Conservation (phyloP, 495 filamentous ascomycete species). For the Penicillium alfredii region DNA sequence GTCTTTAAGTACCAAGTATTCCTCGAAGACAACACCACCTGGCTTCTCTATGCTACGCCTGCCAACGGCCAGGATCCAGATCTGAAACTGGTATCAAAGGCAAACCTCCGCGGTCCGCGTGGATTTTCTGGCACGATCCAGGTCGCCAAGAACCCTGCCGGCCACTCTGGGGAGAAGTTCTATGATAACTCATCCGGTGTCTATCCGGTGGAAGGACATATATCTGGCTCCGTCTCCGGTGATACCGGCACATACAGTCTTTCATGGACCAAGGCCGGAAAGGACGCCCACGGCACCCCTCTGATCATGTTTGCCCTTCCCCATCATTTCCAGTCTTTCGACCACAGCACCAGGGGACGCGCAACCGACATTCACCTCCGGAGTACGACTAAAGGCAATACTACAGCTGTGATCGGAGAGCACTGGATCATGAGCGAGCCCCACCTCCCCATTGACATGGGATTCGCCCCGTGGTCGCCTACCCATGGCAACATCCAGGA, state of each 20-base stretch:
- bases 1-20: constrained; percentile 72
- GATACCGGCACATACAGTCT: constrained; percentile 65
- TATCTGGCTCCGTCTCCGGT: constrained; percentile 57
- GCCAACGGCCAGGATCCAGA: constrained; percentile 38
- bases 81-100: constrained; percentile 43
- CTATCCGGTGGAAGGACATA: constrained; percentile 55
- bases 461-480: constrained; percentile 68
- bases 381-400: constrained; percentile 82
- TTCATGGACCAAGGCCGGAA: constrained; percentile 61
- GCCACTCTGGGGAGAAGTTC: constrained; percentile 53
- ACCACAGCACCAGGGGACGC: constrained; percentile 47
- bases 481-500: constrained; percentile 40
- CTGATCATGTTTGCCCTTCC: constrained; percentile 86
- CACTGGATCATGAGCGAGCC: constrained; percentile 73
- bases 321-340: constrained; percentile 76
- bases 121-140: constrained; percentile 70
- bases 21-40: constrained; percentile 65
- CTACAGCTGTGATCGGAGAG: constrained; percentile 66
- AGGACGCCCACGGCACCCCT: constrained; percentile 31
- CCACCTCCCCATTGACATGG: constrained; percentile 65
- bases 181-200: constrained; percentile 74
- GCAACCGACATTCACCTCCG: constrained; percentile 57
- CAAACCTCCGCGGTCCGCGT: constrained; percentile 42
- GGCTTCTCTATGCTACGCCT: constrained; percentile 76
- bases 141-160: constrained; percentile 65